These are phyloP conservation scores for Periconia sp. DNA, from an alignment of 2,329 filamentous ascomycete species.

Conservation along the genomic window DNA sequence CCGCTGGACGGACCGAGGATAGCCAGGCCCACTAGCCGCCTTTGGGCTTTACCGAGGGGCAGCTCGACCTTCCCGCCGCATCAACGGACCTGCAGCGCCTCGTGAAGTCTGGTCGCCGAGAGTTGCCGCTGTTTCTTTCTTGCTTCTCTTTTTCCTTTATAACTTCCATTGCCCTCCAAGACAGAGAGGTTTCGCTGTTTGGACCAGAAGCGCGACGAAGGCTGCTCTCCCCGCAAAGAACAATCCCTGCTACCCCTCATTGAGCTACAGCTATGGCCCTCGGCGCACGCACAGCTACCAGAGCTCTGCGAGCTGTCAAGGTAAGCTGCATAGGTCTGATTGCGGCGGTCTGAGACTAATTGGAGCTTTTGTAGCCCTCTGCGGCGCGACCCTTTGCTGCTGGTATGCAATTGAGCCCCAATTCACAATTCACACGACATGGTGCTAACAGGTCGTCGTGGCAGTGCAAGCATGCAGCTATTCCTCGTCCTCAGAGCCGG, in stretches of 20 bases:
- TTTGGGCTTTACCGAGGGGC: slow-evolving; percentile 39
- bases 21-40: slow-evolving; percentile 29
- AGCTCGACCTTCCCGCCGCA: slow-evolving; percentile 30
- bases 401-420: slow-evolving; percentile 41
- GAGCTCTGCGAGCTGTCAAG: slow-evolving; percentile 68
- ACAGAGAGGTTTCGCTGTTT: slow-evolving; percentile 11
- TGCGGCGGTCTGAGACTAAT: slow-evolving; percentile 15
- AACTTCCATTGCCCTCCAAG: slow-evolving; percentile 8
- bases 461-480: slow-evolving; percentile 63
- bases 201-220: slow-evolving; percentile 18
- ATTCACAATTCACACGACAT: not conserved
- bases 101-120: slow-evolving; percentile 34
- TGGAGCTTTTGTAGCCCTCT: slow-evolving; percentile 30
- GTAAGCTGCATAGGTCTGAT: slow-evolving; percentile 52
- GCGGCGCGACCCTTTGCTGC: slow-evolving; percentile 39
- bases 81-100: slow-evolving; percentile 27
- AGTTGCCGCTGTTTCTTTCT: slow-evolving; percentile 32
- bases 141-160: slow-evolving; percentile 13
- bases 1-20: slow-evolving; percentile 38
- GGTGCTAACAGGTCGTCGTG: slow-evolving; percentile 18
- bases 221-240: slow-evolving; percentile 23
- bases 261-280: slow-evolving; percentile 63
- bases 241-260: slow-evolving; percentile 36
- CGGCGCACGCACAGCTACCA: slow-evolving; percentile 66
- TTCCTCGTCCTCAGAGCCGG: slow-evolving; percentile 78